A percentile compares a stretch with the other conserved stretches of the same genome.
Evolutionary conservation across 2,329 filamentous ascomycete genomes (phyloP).

Genomic region (Akanthomyces lecanii): DNA sequence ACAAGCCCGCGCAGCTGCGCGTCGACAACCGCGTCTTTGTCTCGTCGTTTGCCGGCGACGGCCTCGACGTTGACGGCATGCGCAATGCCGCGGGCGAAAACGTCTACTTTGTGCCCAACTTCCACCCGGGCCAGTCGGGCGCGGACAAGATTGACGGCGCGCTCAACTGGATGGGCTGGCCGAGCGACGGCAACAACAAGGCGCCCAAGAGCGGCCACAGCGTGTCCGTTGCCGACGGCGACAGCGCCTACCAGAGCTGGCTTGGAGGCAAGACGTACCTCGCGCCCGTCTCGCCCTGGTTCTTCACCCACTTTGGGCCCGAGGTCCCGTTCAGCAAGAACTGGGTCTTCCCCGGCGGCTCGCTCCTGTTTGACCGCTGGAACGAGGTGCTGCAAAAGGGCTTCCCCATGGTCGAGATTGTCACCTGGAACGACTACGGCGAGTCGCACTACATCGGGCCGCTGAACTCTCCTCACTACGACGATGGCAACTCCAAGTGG

Average conservation of each 20-base stretch:
- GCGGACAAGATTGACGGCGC: slow-evolving; percentile 42
- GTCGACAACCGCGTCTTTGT: slow-evolving; percentile 48
- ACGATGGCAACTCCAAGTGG: slow-evolving; percentile 45
- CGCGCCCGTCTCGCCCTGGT: slow-evolving; percentile 41
- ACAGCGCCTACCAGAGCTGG: slow-evolving; percentile 31
- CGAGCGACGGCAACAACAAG: slow-evolving; percentile 43
- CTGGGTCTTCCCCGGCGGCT: slow-evolving; percentile 55
- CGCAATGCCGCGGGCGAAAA: slow-evolving; percentile 38
- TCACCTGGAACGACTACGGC: slow-evolving; percentile 49
- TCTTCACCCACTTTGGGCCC: slow-evolving; percentile 45
- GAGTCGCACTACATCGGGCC: slow-evolving; percentile 53
- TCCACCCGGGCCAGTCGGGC: slow-evolving; percentile 36
- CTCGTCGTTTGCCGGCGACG: slow-evolving; percentile 49
- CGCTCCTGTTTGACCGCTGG: slow-evolving; percentile 58
- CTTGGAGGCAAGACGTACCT: slow-evolving; percentile 44
- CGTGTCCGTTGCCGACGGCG: slow-evolving; percentile 39
- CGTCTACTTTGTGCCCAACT: slow-evolving; percentile 49
- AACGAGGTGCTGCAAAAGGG: slow-evolving; percentile 39
- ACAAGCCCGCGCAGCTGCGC: slow-evolving; percentile 41
- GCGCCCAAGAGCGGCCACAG: slow-evolving; percentile 38
- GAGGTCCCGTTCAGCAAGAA: slow-evolving; percentile 47
- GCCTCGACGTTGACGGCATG: slow-evolving; percentile 40
- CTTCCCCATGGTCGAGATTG: slow-evolving; percentile 44
- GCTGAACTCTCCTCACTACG: slow-evolving; percentile 39
- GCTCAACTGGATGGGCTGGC: slow-evolving; percentile 46